Evolutionary conservation across 2,329 filamentous ascomycete species (phyloP), one percentile per base, ranked within the genome.

Genomic region (Penicillium sclerotiorum): DNA sequence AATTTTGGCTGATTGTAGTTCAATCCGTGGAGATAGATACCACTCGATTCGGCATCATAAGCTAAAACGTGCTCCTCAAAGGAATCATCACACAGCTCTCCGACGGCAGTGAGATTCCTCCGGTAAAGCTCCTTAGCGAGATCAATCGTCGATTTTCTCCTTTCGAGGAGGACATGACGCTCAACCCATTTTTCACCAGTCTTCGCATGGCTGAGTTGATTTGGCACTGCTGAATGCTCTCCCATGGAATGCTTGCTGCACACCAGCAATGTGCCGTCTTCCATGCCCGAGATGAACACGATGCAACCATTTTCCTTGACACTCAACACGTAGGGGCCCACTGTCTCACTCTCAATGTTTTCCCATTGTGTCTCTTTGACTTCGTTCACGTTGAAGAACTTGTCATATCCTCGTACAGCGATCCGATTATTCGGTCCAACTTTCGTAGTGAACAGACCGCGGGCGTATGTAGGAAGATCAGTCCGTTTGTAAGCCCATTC

Each of bases 261-360:
- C n/a, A 99, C 92, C 7, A 99, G 78, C 8, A 99, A 77, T 1
- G 89, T 90, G 28, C 84, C 92, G 63, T 96, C 92, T 63, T 95
- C 89, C 18, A 99, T 78, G 12, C 92, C 94, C 13, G 91, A 87
- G 37, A 99, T 85, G 76, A 99, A 99, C 60, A 99, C 96, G 71
- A 99, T 99, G 72, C 94, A 99, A n/a, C 94, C 94, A 64, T 99
- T 99, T 73, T 99, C 94, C 75, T 99, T 99, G 45, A 97, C 84
- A 50, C 91, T 97, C 48, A 99, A 77, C 73, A 99, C 94, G 63
- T 97, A 99, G 0, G 94, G 94, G 0, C 90, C 91, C 56, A 83
- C 77, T 1, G 94, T 97, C 48, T 88, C 80, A 22, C 73, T 72
- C 65, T 87, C 78, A 52, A 99, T 90, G 64, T 87, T 89, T 13